Conservation (phyloP, 495 filamentous ascomycete genomes). For the Aspergillus coremiiformis region DNA sequence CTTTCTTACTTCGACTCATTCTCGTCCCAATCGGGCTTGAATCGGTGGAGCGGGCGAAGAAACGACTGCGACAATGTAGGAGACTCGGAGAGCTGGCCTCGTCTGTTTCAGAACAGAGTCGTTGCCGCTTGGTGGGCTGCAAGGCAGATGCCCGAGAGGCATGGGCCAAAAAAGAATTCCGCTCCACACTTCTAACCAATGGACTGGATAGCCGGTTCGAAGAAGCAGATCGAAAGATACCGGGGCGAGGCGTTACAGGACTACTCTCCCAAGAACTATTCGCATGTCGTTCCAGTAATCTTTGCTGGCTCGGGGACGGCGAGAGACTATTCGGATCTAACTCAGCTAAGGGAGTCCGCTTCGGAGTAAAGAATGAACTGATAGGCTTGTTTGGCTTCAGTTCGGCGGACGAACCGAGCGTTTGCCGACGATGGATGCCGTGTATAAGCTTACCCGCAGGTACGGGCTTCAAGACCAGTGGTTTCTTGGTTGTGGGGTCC, state of each 20-base stretch:
- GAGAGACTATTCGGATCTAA: constrained; percentile 81
- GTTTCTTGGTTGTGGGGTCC: constrained; percentile 80
- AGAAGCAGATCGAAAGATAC: constrained; percentile 31
- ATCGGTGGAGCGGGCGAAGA: constrained; percentile 50
- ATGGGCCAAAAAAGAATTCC: constrained; percentile 37
- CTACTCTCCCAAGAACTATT: constrained; percentile 48
- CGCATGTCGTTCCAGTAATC: constrained; percentile 47
- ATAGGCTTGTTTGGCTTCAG: constrained; percentile 62
- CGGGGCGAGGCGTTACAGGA: constrained; percentile 29
- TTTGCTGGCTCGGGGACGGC: constrained; percentile 60
- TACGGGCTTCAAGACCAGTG: constrained; percentile 42
- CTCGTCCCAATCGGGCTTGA: constrained; percentile 47
- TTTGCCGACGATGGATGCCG: constrained; percentile 34
- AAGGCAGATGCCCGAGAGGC: constrained; percentile 39
- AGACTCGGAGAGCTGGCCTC: constrained; percentile 28
- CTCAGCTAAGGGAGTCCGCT: constrained; percentile 72
- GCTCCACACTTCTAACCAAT: constrained; percentile 36
- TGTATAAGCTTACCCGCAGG: constrained; percentile 24
- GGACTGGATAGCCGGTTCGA: constrained; percentile 35
- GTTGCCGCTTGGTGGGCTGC: constrained; percentile 52
- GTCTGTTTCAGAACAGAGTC: constrained; percentile 52
- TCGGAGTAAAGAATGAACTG: constrained; percentile 68
- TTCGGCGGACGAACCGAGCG: constrained; percentile 41
- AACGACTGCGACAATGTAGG: constrained; percentile 45
- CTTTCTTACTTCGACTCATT: constrained; percentile 34